A percentile compares a stretch with the other conserved stretches of the same genome.
phyloP scores from a whole-genome alignment of 2,329 filamentous ascomycete species.

The Talaromyces amestolkiae region DNA sequence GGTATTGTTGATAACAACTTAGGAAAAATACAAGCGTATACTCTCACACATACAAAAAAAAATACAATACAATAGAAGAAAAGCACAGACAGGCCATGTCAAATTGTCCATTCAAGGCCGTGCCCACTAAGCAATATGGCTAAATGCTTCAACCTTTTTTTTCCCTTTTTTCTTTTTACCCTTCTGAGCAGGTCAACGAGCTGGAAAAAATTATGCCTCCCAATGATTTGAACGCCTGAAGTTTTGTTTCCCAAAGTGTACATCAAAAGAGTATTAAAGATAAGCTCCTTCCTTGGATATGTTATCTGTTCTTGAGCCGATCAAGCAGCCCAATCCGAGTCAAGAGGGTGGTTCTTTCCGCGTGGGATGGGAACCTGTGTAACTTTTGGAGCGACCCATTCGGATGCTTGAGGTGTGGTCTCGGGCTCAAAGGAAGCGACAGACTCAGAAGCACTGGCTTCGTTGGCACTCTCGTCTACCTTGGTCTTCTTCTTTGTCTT shows the following conservation, averaged over 20 bases:
- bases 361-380: conserved; percentile 25
- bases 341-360: conserved; percentile 43
- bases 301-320: not conserved
- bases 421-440: conserved; percentile 11
- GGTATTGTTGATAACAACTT: conserved; percentile 2
- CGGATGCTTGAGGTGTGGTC: conserved; percentile 18
- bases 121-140: not conserved
- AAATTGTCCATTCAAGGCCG: not conserved
- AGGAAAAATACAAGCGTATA: not conserved
- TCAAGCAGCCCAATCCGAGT: conserved; percentile 46
- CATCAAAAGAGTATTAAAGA: not conserved
- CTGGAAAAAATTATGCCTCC: not conserved
- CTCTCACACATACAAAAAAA: not conserved
- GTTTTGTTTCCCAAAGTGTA: not conserved
- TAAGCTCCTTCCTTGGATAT: too few relatives aligned
- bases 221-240: conserved; percentile 7
- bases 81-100: not conserved
- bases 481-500: conserved; percentile 46
- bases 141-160: not conserved
- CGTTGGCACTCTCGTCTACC: conserved; percentile 45
- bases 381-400: conserved; percentile 34
- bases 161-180: not conserved
- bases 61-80: conserved; percentile 4
- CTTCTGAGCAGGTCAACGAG: not conserved
- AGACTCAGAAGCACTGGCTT: conserved; percentile 41